Conservation (phyloP, 2,329 filamentous ascomycete species). For the Stagonosporopsis rhizophila region DNA sequence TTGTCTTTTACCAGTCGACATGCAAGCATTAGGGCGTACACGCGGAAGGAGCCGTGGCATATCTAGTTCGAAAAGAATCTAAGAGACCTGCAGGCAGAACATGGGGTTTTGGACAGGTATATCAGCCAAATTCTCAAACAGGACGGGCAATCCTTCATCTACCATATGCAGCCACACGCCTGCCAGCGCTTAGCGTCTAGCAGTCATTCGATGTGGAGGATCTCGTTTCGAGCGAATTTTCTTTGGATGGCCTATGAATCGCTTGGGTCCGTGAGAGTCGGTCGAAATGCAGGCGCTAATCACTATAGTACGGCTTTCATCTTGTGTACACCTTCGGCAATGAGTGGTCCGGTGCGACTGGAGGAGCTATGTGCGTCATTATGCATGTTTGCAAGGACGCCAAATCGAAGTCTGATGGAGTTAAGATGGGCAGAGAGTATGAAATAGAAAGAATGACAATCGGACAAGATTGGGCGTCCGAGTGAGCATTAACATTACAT, state of each 20-base stretch:
- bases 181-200: background rate
- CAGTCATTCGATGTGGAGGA: background rate
- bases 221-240: background rate
- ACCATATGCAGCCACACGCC: conserved; percentile 1
- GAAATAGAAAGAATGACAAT: background rate
- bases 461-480: conserved; percentile 1
- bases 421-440: too few species aligned
- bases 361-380: background rate
- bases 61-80: too few species aligned
- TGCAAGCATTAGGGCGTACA: background rate
- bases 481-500: conserved; percentile 11
- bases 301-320: background rate
- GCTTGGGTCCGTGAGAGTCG: background rate
- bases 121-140: conserved; percentile 10
- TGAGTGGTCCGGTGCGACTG: background rate
- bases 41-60: background rate
- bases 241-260: background rate
- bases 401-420: background rate
- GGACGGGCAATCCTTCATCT: conserved; percentile 5
- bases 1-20: background rate
- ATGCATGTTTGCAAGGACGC: background rate
- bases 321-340: background rate
- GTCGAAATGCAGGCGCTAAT: background rate
- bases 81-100: background rate
- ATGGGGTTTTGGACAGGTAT: background rate